phyloP scores from a whole-genome alignment of 192 early-diverging fungal genomes.

The Coemansia sp. region DNA sequence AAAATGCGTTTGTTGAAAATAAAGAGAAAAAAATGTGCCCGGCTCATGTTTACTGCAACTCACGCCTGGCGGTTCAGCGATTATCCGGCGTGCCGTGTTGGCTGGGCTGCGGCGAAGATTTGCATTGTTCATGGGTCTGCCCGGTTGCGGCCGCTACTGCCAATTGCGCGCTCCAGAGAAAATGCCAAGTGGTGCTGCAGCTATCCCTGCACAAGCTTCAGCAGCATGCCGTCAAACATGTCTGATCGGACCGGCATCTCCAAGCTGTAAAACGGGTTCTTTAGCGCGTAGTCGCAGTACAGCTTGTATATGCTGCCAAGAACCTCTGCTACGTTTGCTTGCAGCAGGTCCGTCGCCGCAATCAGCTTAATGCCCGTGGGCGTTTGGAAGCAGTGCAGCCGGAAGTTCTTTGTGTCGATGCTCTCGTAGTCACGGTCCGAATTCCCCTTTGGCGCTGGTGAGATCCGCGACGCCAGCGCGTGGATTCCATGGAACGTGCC shows the following conservation, averaged over 20 bases:
- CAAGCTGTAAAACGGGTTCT: constrained; percentile 97
- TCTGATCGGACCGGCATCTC: constrained; percentile 99
- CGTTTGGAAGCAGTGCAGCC: constrained; percentile 90
- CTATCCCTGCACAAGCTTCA: constrained; percentile 31
- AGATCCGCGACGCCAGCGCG: constrained; percentile 90
- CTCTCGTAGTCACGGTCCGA: constrained; percentile 76
- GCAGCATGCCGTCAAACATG: constrained; percentile 83
- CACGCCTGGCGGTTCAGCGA: constrained; percentile 1
- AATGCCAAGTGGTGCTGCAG: no score
- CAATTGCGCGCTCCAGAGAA: no score
- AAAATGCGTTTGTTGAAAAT: constrained; percentile 2
- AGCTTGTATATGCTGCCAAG: constrained; percentile 75
- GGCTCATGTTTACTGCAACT: constrained; percentile 4
- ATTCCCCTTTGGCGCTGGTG: constrained; percentile 59
- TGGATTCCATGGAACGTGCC: constrained; percentile 98
- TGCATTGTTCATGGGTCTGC: background rate
- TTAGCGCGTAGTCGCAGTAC: constrained; percentile 97
- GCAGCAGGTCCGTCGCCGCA: constrained; percentile 79
- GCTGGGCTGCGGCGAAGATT: background rate
- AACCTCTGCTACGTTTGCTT: constrained; percentile 53
- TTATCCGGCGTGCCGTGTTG: background rate
- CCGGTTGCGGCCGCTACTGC: no score
- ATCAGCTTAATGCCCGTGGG: constrained; percentile 95
- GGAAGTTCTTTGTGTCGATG: constrained; percentile 88
- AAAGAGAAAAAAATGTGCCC: constrained; percentile 5